Conservation (phyloP, 306 rosid species). For the Gillenia trifoliata region DNA sequence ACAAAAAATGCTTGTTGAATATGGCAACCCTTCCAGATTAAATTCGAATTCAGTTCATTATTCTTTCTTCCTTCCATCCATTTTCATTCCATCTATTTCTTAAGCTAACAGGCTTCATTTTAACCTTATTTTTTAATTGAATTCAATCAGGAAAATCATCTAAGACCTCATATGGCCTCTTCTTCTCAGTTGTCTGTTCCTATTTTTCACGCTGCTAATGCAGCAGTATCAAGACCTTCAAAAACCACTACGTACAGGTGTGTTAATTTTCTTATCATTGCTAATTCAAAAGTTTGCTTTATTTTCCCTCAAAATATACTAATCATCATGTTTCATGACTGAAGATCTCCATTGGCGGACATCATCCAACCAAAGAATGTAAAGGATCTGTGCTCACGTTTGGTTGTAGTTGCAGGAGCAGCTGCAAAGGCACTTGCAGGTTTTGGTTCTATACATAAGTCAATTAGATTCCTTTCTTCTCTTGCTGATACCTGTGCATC, state of each 20-base stretch:
- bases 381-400: constrained; percentile 61
- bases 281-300: not conserved
- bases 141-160: constrained; percentile 48
- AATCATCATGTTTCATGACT: constrained; percentile 22
- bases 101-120: constrained; percentile 2
- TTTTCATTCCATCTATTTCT: not conserved
- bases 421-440: constrained; percentile 54
- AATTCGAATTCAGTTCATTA: not conserved
- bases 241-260: constrained; percentile 48
- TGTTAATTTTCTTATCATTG: constrained; percentile 17
- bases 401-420: constrained; percentile 55
- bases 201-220: constrained; percentile 23
- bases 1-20: not conserved
- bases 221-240: constrained; percentile 41
- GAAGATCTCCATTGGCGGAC: constrained; percentile 64
- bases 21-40: not conserved
- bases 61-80: not conserved
- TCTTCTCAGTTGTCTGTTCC: constrained; percentile 29
- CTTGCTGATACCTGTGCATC: not conserved
- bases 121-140: not conserved
- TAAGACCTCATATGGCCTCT: constrained; percentile 24
- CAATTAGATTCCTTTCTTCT: constrained; percentile 20
- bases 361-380: constrained; percentile 57
- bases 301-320: constrained; percentile 10
- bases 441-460: constrained; percentile 27